Evolutionary conservation across 2,329 filamentous ascomycete species (phyloP).

Genomic region (Epichloe aotearoae): DNA sequence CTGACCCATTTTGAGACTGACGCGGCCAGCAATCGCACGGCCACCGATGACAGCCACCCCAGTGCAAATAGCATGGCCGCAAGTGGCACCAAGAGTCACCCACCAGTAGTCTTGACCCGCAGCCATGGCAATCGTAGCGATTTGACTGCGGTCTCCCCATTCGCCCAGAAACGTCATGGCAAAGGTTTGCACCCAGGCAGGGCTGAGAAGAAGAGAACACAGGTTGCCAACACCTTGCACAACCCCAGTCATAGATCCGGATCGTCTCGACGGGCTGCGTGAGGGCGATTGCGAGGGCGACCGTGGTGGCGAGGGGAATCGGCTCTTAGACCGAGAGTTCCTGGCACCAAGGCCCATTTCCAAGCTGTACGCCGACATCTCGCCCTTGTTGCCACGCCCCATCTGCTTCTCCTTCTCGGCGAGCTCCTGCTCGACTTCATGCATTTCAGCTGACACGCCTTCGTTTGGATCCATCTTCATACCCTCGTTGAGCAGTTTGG

Average conservation of each 20-base stretch:
- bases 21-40: constrained; percentile 78
- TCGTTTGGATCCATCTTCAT: constrained; percentile 80
- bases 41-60: constrained; percentile 85
- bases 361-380: constrained; percentile 56
- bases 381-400: constrained; percentile 38
- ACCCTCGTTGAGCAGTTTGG: constrained; percentile 72
- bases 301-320: constrained; percentile 67
- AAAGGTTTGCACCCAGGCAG: constrained; percentile 97
- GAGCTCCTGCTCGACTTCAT: constrained; percentile 86
- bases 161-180: constrained; percentile 98
- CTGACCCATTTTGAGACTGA: constrained; percentile 93
- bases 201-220: constrained; percentile 74
- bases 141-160: constrained; percentile 96
- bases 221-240: constrained; percentile 68
- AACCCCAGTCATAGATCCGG: constrained; percentile 25
- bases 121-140: constrained; percentile 97
- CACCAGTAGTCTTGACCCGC: constrained; percentile 98
- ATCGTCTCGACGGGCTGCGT: constrained; percentile 39
- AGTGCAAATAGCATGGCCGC: constrained; percentile 82
- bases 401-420: constrained; percentile 83
- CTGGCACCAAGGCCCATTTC: constrained; percentile 64
- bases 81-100: constrained; percentile 80
- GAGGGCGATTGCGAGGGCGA: constrained; percentile 61
- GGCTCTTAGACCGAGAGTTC: constrained; percentile 60
- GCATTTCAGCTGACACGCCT: constrained; percentile 92